Base-by-base conservation (phyloP, 345 rosid species). In the Camelina laxa region DNA sequence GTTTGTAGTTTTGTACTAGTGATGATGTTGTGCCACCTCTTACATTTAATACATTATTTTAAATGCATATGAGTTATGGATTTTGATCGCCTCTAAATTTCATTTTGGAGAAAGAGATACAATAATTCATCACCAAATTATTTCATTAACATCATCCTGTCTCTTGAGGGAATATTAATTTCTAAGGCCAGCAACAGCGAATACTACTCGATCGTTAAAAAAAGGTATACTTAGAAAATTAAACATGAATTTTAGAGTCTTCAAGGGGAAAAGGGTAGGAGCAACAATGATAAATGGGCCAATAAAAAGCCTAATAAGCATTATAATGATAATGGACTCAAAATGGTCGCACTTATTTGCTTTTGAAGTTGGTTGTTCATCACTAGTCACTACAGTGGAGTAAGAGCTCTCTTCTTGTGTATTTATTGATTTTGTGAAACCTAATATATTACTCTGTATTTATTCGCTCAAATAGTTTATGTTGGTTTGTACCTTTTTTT, bases 261-360 rank as follows among this genome's bases (percentile, higher is more conserved):
- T 67, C 4, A 30, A 41, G 61, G 50, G 12, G 14, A 36, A 13
- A 21, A 38, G 7, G 33, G 50, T 22, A 15, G 35, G 38, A 22
- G 11, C 16, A 67, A 39, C 24, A 67, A n/a, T 11, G 12, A 67
- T 31, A 31, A 31, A 33, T 68, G 39, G 61, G 53, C 38, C 4
- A 13, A 42, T 27, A 2, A 24, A 41, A 19, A n/a, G 50, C 51
- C 72, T 47, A 24, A 20, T 54, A 10, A 54, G n/a, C 7, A 56
- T 9, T 20, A 51, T 1, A 13, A 3, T 55, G 60, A 27, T 36
- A 41, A 41, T 55, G 41, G 41, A 55, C 39, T 53, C 51, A 12
- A 10, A 31, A 38, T 31, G 67, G 15, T 45, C 16, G 39, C 33
- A 22, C 24, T 45, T 45, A n/a, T 47, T 20, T 51, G 56, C 56